These are phyloP conservation scores for Sabuloglossum arenarium DNA, from an alignment of 495 filamentous ascomycete species.

Conservation along the genomic window DNA sequence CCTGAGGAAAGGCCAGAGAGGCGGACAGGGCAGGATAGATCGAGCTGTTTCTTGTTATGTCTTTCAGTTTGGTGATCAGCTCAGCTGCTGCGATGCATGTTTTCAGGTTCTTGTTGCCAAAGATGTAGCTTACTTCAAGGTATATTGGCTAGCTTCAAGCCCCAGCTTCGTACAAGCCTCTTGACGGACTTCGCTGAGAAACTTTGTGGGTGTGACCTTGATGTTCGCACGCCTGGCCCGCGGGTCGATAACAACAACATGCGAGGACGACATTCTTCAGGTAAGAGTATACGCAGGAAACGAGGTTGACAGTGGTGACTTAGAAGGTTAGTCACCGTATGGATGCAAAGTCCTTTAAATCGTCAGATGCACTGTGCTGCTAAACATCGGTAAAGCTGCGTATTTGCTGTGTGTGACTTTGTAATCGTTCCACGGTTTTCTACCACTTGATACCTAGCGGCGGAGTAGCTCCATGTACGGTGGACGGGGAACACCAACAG, in stretches of 20 bases:
- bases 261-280: slow-evolving; percentile 30
- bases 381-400: too few species aligned
- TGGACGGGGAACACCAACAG: background rate
- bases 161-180: slow-evolving; percentile 72
- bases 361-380: background rate
- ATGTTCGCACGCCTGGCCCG: slow-evolving; percentile 51
- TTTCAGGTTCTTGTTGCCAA: background rate
- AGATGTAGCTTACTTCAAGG: slow-evolving; percentile 45
- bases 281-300: too few species aligned
- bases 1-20: slow-evolving; percentile 68
- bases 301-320: slow-evolving; percentile 73
- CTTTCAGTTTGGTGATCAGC: slow-evolving; percentile 20
- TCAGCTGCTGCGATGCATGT: too few species aligned
- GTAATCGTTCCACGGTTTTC: background rate
- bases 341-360: slow-evolving; percentile 2
- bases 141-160: slow-evolving; percentile 48
- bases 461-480: background rate
- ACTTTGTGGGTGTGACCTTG: slow-evolving; percentile 61
- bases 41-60: slow-evolving; percentile 61
- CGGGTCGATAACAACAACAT: slow-evolving; percentile 71
- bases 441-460: background rate
- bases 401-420: background rate
- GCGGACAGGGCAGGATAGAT: slow-evolving; percentile 68
- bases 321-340: slow-evolving; percentile 97
- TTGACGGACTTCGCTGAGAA: slow-evolving; percentile 60